These are phyloP conservation scores for Tricholoma furcatifolium DNA, from an alignment of 768 basidiomycete species.

Conservation along the genomic window DNA sequence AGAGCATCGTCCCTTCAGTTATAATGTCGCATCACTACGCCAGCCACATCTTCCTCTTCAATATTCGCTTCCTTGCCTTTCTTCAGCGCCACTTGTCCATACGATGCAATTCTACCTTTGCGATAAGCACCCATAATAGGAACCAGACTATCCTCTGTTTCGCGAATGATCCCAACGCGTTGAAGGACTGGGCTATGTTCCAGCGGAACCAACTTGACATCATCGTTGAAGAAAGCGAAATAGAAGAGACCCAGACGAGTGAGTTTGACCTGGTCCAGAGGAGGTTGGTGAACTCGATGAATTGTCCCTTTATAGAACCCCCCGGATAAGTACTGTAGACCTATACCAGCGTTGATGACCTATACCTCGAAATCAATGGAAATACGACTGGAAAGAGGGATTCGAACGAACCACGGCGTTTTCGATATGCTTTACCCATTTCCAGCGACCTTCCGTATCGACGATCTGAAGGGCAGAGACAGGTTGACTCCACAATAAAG, in stretches of 20 bases:
- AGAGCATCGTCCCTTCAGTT: neutral
- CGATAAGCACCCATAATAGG: constrained; percentile 42
- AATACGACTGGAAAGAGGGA: neutral
- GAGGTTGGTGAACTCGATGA: constrained; percentile 49
- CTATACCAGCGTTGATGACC: constrained; percentile 47
- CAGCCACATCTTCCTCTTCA: constrained; percentile 45
- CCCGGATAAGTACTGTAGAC: constrained; percentile 45
- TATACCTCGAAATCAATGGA: constrained; percentile 12
- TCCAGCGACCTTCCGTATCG: constrained; percentile 39
- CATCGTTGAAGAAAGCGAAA: constrained; percentile 43
- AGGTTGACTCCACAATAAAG: constrained; percentile 48
- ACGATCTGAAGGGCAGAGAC: constrained; percentile 45
- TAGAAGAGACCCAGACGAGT: constrained; percentile 48
- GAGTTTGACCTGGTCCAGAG: constrained; percentile 38
- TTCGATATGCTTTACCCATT: constrained; percentile 44
- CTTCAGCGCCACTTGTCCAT: constrained; percentile 34
- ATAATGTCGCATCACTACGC: constrained; percentile 46
- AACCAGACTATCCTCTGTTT: constrained; percentile 31
- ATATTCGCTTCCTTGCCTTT: constrained; percentile 30
- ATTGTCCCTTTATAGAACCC: constrained; percentile 47
- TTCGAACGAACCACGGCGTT: constrained; percentile 37
- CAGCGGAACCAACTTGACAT: constrained; percentile 35
- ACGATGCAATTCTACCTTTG: constrained; percentile 35
- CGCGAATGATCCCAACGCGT: constrained; percentile 29
- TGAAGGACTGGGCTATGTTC: constrained; percentile 41